Base-by-base conservation (phyloP, 257 asterid species). In the Solanum clarkiae region DNA sequence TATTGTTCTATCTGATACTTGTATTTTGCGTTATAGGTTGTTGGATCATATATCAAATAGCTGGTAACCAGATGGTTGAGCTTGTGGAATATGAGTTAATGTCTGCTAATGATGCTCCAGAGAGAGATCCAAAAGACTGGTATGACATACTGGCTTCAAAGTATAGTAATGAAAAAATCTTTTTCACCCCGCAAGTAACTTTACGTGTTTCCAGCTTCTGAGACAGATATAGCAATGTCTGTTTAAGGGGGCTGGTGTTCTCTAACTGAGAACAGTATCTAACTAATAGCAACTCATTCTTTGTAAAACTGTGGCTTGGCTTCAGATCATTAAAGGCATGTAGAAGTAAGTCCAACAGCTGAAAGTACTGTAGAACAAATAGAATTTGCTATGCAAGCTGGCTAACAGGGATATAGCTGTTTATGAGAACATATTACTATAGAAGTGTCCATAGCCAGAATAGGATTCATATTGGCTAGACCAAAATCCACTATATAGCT, bases 71-170 rank as follows among this genome's bases (percentile, higher is more conserved):
- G 89, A 90, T 85, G 93, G 91, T 89, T 40, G 95, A 92, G 84
- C 90, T 96, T 83, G 93, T 91, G 87, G 75, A 97, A 10, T 96
- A 96, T 88, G 99, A 96, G 84, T 84, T 96, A 77, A 96, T 96
- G 99, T 96, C 99, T 45, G 95, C 99, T 83, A 94, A 94, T 88
- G 98, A 94, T 90, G 97, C 97, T 84, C 97, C 97, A 20, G 99
- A 96, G 89, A 91, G 98, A 87, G 99, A 96, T 92, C 99, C 99
- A 80, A 92, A 72, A 91, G 98, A 96, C 91, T 96, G 99, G 99
- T 96, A 91, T 84, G 90, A 51, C 56, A 53, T 88, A 86, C 53
- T 36, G 18, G 54, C 11, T 84, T 69, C 44, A 49, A 70, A 54
- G 83, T 24, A 17, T 26, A 53, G 65, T 57, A 60, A 14, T n/a